These are phyloP conservation scores for Lithohypha guttulata DNA, from an alignment of 2,329 filamentous ascomycete genomes.

Conservation along the genomic window DNA sequence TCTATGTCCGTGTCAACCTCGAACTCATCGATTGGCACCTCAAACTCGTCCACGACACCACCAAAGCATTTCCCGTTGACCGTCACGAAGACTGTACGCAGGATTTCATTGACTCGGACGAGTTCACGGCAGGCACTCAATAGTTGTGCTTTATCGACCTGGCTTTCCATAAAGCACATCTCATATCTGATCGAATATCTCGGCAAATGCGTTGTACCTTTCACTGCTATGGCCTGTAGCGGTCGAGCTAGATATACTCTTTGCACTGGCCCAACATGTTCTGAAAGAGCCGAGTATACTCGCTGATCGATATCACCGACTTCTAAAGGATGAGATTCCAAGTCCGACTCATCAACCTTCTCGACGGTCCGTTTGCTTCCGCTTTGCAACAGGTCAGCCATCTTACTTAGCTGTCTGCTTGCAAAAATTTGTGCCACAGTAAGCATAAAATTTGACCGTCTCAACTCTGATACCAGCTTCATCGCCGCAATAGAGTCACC, in stretches of 20 bases:
- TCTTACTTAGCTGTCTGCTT: conserved; percentile 37
- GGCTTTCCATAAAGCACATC: conserved; percentile 49
- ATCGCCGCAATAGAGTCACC: conserved; percentile 26
- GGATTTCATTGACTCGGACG: conserved; percentile 51
- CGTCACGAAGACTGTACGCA: conserved; percentile 55
- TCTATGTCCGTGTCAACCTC: conserved; percentile 43
- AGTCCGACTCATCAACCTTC: too few relatives aligned
- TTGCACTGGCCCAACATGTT: conserved; percentile 41
- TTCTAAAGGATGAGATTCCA: background rate
- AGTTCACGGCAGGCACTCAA: conserved; percentile 38
- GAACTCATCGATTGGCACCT: conserved; percentile 42
- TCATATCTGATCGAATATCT: conserved; percentile 55
- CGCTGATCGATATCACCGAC: background rate
- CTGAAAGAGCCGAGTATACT: too few relatives aligned
- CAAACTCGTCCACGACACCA: conserved; percentile 47
- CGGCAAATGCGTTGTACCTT: conserved; percentile 46
- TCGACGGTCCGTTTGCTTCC: too few relatives aligned
- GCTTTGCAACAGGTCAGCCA: conserved; percentile 34
- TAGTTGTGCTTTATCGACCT: conserved; percentile 40
- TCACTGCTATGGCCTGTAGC: conserved; percentile 49
- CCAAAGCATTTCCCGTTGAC: conserved; percentile 42
- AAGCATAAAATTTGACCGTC: conserved; percentile 15
- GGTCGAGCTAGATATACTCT: conserved; percentile 50
- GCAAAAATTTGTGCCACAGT: conserved; percentile 24
- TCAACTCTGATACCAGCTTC: conserved; percentile 21